Evolutionary conservation across 2,329 filamentous ascomycete species (phyloP).

Genomic region (Coniochaeta prunicola): DNA sequence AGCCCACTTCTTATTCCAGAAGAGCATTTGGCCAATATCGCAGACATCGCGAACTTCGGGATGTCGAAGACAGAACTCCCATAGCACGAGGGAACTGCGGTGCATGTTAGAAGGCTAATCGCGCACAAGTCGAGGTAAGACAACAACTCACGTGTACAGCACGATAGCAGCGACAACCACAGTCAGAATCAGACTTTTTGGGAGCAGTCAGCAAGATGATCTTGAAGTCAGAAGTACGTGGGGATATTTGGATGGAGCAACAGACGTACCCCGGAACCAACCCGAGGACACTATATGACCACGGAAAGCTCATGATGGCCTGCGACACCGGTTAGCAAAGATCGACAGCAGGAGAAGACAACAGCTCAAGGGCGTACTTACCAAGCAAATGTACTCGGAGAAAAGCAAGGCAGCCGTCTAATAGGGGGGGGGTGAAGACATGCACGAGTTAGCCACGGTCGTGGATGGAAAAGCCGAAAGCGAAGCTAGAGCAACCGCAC

Average conservation of each 20-base stretch:
- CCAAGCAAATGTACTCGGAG: slow-evolving; percentile 88
- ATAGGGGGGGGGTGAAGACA: neutral
- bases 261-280: slow-evolving; percentile 62
- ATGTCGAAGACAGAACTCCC: slow-evolving; percentile 86
- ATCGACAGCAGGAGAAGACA: neutral
- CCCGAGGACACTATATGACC: slow-evolving; percentile 82
- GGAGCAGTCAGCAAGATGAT: slow-evolving; percentile 10
- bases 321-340: slow-evolving; percentile 10
- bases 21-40: slow-evolving; percentile 92
- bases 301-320: slow-evolving; percentile 91
- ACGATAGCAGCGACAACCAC: slow-evolving; percentile 70
- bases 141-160: slow-evolving; percentile 67
- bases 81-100: slow-evolving; percentile 33
- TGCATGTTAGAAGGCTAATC: slow-evolving; percentile 5
- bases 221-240: neutral
- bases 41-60: slow-evolving; percentile 89
- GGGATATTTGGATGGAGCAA: slow-evolving; percentile 1
- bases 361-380: slow-evolving; percentile 13
- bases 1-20: slow-evolving; percentile 73
- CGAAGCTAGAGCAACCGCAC: neutral
- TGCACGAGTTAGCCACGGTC: neutral
- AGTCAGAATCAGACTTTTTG: slow-evolving; percentile 62
- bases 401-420: slow-evolving; percentile 86
- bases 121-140: slow-evolving; percentile 44
- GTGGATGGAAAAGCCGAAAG: neutral